Percentiles rank a stretch among this genome's conserved stretches.
Conservation (phyloP, 306 rosid genomes). For the Quercus rubra region DNA sequence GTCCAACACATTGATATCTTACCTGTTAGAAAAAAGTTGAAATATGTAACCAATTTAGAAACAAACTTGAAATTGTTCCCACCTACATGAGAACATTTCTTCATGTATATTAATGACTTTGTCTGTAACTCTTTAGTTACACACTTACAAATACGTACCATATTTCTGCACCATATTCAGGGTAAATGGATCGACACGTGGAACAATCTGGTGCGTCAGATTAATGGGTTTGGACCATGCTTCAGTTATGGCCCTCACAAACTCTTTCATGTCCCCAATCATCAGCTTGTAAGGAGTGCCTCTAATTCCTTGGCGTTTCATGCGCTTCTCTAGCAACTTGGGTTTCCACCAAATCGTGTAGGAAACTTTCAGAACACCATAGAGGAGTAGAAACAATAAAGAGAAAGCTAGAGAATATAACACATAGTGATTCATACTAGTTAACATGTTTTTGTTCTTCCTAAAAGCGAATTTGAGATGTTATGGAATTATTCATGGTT, state of each 20-base stretch:
- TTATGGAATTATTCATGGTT: slow-evolving; percentile 3
- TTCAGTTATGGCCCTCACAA: slow-evolving; percentile 33
- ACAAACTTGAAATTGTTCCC: background rate
- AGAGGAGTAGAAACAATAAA: slow-evolving; percentile 24
- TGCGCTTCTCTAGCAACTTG: slow-evolving; percentile 32
- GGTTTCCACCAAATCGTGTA: slow-evolving; percentile 47
- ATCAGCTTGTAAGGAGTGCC: slow-evolving; percentile 46
- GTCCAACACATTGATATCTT: slow-evolving; percentile 45
- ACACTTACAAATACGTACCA: slow-evolving; percentile 10
- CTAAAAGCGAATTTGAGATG: background rate
- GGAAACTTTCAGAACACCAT: slow-evolving; percentile 28
- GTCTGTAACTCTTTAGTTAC: background rate
- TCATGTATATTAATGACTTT: background rate
- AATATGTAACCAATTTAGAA: background rate
- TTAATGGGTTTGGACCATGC: slow-evolving; percentile 50
- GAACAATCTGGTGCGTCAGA: slow-evolving; percentile 36
- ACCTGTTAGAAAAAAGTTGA: slow-evolving; percentile 7
- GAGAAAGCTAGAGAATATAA: slow-evolving; percentile 14
- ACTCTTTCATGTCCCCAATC: slow-evolving; percentile 46
- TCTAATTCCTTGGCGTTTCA: slow-evolving; percentile 43
- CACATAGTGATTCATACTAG: slow-evolving; percentile 25
- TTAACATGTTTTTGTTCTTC: background rate
- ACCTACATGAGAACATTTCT: background rate
- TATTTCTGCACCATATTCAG: slow-evolving; percentile 28
- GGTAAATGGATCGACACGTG: slow-evolving; percentile 50